phyloP scores from a whole-genome alignment of 2,329 filamentous ascomycete genomes.

The Fonsecaea pugnacius region DNA sequence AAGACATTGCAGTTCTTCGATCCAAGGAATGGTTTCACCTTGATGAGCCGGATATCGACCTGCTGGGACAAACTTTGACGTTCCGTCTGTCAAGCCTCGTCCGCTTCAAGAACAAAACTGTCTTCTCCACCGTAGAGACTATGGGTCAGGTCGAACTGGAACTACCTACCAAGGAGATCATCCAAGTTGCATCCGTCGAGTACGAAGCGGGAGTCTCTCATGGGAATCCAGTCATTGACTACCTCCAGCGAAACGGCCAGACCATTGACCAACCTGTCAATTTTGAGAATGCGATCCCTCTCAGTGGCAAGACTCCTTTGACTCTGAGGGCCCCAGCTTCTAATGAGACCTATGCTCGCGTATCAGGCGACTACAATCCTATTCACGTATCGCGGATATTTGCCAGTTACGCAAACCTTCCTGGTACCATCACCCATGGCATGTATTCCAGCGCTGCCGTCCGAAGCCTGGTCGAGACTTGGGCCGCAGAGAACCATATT shows the following conservation, averaged over 20 bases:
- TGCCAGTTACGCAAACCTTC: constrained; percentile 90
- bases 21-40: constrained; percentile 98
- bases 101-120: constrained; percentile 90
- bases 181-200: constrained; percentile 95
- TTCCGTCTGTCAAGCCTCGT: constrained; percentile 94
- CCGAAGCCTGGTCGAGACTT: constrained; percentile 93
- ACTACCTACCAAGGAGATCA: constrained; percentile 93
- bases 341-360: constrained; percentile 96
- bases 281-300: constrained; percentile 95
- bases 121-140: constrained; percentile 91
- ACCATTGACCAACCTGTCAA: constrained; percentile 94
- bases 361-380: constrained; percentile 98
- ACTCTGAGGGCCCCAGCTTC: constrained; percentile 88
- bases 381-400: constrained; percentile 98
- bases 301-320: constrained; percentile 88
- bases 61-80: constrained; percentile 88
- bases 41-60: constrained; percentile 80
- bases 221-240: constrained; percentile 96
- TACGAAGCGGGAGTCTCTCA: constrained; percentile 91
- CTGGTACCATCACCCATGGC: constrained; percentile 96
- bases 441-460: constrained; percentile 99
- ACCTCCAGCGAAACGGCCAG: constrained; percentile 86
- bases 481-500: constrained; percentile 98
- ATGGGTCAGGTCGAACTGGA: constrained; percentile 90
- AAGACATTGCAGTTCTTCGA: constrained; percentile 89